Evolutionary conservation across 2,329 filamentous ascomycete species (phyloP), one percentile per base, ranked within the genome.

Genomic region (Ustulina deusta): DNA sequence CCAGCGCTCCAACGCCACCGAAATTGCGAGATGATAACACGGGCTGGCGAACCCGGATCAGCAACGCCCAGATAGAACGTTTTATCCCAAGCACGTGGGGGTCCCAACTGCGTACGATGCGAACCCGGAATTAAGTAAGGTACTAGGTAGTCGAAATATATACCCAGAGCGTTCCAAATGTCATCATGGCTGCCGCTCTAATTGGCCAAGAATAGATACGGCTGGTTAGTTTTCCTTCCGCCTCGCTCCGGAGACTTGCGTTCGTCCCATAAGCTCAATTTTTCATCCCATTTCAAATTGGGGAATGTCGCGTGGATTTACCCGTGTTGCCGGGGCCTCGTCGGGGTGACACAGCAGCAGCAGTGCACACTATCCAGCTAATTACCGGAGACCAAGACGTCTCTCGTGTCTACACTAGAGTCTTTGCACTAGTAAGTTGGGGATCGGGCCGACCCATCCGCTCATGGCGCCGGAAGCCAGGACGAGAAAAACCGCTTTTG

Each of bases 51-150:
- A 11, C 48, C 17, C 32, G 61, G 29, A 58, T 46, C 56, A 56
- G 49, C 36, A 40, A 34, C 42, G 22, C 15, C 7, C n/a, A 57
- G 32, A 51, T 34, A 56, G 44, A 51, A 46, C 36, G 5, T 15
- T 60, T 29, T 44, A 29, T 40, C 27, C 15, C 29, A 34, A 27
- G 27, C 44, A 52, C 61, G 61, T 65, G 61, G 61, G 61, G 56
- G 56, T 36, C 11, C 27, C 3, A 27, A 10, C 20, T 22, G 46
- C 62, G 3, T 20, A 54, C 25, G 29, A 27, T 38, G 29, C 46
- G 34, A 36, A 36, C 34, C 34, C 34, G 34, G 44, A 25, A 13
- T 2, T 29, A 22, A 27, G 17, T 34, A 36, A n/a, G n/a, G n/a
- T n/a, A n/a, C 20, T 25, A 11, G 25, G 25, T 9, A 34, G 20